Evolutionary conservation across 2,329 filamentous ascomycete genomes (phyloP).

Genomic region (Fusarium humuli): DNA sequence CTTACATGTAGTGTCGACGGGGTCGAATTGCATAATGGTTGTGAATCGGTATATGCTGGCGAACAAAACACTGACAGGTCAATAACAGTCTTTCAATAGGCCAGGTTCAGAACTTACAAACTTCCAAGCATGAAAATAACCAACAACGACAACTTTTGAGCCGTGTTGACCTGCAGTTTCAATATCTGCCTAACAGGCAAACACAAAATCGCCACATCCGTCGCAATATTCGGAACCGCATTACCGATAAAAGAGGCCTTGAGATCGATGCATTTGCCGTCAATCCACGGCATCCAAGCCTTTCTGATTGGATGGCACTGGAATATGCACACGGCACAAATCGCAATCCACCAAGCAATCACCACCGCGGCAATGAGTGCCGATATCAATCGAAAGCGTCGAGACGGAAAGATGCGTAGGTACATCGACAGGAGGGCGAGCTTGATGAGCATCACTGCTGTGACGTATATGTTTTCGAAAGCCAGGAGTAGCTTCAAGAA

Average conservation of each 20-base stretch:
- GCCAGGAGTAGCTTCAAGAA: slow-evolving; percentile 33
- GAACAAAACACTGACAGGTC: slow-evolving; percentile 11
- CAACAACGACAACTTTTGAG: slow-evolving; percentile 25
- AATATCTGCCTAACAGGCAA: slow-evolving; percentile 19
- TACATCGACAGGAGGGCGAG: slow-evolving; percentile 30
- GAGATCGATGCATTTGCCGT: slow-evolving; percentile 26
- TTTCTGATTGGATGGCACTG: slow-evolving; percentile 26
- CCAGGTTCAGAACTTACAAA: slow-evolving; percentile 7
- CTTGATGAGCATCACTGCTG: slow-evolving; percentile 29
- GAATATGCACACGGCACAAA: slow-evolving; percentile 32
- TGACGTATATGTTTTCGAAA: slow-evolving; percentile 34
- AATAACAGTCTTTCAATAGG: rapidly evolving
- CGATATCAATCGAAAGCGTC: slow-evolving; percentile 14
- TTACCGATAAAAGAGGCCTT: slow-evolving; percentile 34
- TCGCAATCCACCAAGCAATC: slow-evolving; percentile 30
- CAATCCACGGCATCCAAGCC: slow-evolving; percentile 24
- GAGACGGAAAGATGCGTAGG: slow-evolving; percentile 28
- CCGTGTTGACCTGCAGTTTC: slow-evolving; percentile 29
- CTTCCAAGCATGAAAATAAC: slow-evolving; percentile 33
- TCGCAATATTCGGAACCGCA: slow-evolving; percentile 30
- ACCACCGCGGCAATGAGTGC: slow-evolving; percentile 11
- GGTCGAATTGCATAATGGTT: slow-evolving; percentile 32
- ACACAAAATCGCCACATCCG: slow-evolving; percentile 24
- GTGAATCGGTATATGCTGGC: slow-evolving; percentile 37
- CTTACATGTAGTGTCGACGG: slow-evolving; percentile 20